Conservation (phyloP, 208 protist genomes). For the Leishmania guyanensis region DNA sequence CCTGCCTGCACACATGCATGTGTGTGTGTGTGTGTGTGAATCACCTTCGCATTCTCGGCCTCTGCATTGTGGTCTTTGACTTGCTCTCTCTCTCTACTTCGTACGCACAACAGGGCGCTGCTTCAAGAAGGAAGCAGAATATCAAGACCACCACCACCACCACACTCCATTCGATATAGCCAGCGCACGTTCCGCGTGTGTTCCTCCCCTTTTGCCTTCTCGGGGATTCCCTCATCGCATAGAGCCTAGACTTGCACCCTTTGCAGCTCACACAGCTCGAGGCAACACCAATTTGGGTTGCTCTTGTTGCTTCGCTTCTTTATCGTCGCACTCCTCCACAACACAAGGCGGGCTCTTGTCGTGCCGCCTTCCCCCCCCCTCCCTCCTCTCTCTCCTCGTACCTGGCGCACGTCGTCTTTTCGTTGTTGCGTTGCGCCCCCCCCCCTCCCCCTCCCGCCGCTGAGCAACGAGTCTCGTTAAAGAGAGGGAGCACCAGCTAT, state of each 20-base stretch:
- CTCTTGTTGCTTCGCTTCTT: too few species aligned
- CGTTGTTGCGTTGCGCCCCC: not conserved
- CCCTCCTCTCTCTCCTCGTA: not conserved
- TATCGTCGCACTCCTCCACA: not conserved
- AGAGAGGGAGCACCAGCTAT: conserved; percentile 28
- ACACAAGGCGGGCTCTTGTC: not conserved
- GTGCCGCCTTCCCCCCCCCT: not conserved
- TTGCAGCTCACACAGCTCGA: not conserved
- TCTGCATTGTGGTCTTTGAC: not conserved
- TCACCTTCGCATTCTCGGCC: not conserved
- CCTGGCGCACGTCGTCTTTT: not conserved
- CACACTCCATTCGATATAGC: not conserved
- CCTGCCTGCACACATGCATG: not conserved
- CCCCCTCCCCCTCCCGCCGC: not conserved
- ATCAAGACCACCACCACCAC: not conserved
- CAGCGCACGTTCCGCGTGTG: not conserved
- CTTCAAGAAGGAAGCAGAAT: not conserved
- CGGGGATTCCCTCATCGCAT: conserved; percentile 1
- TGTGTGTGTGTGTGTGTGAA: not conserved
- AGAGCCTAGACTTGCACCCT: not conserved
- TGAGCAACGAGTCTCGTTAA: not conserved
- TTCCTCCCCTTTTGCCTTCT: not conserved
- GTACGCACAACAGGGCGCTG: not conserved
- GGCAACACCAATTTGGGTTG: not conserved
- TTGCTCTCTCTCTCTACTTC: not conserved